Evolutionary conservation across 2,329 filamentous ascomycete species (phyloP).

Genomic region (Penicillium sp.): DNA sequence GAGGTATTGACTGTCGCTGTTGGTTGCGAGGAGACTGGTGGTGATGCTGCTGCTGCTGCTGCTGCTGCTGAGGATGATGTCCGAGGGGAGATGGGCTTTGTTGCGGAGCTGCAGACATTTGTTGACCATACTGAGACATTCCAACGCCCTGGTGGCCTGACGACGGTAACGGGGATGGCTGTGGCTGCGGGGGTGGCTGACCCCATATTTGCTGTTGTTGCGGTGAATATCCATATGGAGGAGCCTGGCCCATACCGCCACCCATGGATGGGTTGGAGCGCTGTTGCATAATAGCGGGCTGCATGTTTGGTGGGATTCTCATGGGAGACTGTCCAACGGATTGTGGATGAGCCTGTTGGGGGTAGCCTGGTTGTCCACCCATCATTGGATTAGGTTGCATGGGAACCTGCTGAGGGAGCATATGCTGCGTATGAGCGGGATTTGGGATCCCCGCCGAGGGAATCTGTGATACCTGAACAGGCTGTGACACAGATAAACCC

Average conservation of each 20-base stretch:
- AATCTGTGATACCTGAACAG: conserved; percentile 41
- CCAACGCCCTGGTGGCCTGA: conserved; percentile 40
- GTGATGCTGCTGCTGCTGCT: conserved; percentile 34
- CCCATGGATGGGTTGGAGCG: conserved; percentile 61
- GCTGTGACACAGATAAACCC: conserved; percentile 37
- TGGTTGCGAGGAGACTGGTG: conserved; percentile 47
- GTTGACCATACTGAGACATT: conserved; percentile 42
- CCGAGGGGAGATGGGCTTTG: conserved; percentile 39
- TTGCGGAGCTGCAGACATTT: conserved; percentile 39
- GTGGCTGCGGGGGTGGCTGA: conserved; percentile 62
- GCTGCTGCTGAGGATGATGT: conserved; percentile 32
- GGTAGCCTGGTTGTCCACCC: conserved; percentile 60
- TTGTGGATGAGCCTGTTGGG: conserved; percentile 68
- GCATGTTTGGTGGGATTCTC: conserved; percentile 63
- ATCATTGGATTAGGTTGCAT: conserved; percentile 37
- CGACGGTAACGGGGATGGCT: conserved; percentile 53
- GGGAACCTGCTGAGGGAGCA: conserved; percentile 42
- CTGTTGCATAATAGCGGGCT: conserved; percentile 62
- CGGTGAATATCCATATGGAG: conserved; percentile 53
- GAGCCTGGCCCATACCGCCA: conserved; percentile 47
- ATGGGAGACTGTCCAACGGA: conserved; percentile 71
- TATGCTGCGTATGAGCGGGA: conserved; percentile 33
- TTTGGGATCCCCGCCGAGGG: conserved; percentile 35
- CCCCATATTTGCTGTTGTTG: conserved; percentile 69
- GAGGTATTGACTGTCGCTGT: conserved; percentile 35